phyloP scores from a whole-genome alignment of 192 early-diverging fungal species.

The Backusella tuberculispora region DNA sequence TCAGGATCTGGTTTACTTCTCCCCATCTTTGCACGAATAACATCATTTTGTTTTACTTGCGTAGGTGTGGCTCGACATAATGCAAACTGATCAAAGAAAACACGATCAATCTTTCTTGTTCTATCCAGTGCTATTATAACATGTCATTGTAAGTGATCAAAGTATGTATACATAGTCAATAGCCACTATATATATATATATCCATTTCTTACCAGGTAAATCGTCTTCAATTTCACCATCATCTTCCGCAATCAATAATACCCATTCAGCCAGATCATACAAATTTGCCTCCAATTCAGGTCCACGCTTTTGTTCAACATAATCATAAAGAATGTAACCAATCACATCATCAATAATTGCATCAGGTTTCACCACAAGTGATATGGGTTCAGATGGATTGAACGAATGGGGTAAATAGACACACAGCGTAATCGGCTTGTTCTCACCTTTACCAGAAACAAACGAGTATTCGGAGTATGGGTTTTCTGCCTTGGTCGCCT shows the following conservation, averaged over 20 bases:
- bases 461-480: slow-evolving; percentile 71
- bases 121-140: slow-evolving; percentile 78
- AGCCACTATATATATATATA: neutral
- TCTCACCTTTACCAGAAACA: slow-evolving; percentile 65
- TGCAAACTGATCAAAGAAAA: slow-evolving; percentile 91
- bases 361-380: slow-evolving; percentile 72
- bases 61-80: slow-evolving; percentile 77
- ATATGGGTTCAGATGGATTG: slow-evolving; percentile 53
- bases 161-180: neutral
- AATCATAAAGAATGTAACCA: slow-evolving; percentile 89
- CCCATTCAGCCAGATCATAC: slow-evolving; percentile 81
- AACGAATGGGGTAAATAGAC: slow-evolving; percentile 65
- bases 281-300: slow-evolving; percentile 66
- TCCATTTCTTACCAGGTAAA: slow-evolving; percentile 72
- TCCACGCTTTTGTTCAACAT: slow-evolving; percentile 68
- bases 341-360: slow-evolving; percentile 93
- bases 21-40: slow-evolving; percentile 34
- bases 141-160: neutral
- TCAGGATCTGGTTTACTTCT: slow-evolving; percentile 32
- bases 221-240: slow-evolving; percentile 97
- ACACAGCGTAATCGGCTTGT: slow-evolving; percentile 59
- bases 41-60: slow-evolving; percentile 58
- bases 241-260: slow-evolving; percentile 90
- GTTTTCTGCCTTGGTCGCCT: slow-evolving; percentile 61
- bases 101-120: slow-evolving; percentile 80